phyloP scores from a whole-genome alignment of 768 basidiomycete genomes.

The Mycena capillaripes region DNA sequence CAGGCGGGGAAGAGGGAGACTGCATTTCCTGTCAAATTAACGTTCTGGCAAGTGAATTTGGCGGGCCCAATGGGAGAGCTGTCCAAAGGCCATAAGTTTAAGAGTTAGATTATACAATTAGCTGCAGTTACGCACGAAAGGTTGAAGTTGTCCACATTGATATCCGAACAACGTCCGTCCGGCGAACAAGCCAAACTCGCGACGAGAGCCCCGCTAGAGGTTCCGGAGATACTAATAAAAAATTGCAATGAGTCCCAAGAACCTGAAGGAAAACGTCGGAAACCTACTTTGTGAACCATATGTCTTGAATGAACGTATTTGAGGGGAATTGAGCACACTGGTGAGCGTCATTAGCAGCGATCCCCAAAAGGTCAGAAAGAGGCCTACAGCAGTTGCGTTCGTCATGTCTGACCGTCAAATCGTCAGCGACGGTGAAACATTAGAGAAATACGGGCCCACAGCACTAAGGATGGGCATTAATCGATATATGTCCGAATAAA shows the following conservation, averaged over 20 bases:
- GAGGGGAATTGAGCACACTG: constrained; percentile 66
- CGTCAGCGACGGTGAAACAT: not conserved
- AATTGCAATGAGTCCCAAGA: constrained; percentile 9
- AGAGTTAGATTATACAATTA: not conserved
- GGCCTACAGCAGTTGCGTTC: constrained; percentile 48
- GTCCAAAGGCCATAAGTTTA: not conserved
- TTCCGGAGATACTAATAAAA: constrained; percentile 64
- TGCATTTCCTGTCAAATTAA: constrained; percentile 60
- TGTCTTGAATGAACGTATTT: constrained; percentile 68
- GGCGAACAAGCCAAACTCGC: constrained; percentile 70
- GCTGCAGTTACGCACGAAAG: constrained; percentile 60
- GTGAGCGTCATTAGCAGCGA: not conserved
- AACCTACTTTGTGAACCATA: constrained; percentile 64
- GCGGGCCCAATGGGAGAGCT: constrained; percentile 57
- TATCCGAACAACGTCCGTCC: constrained; percentile 62
- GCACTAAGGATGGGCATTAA: not conserved
- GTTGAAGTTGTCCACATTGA: constrained; percentile 60
- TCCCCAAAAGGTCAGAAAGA: not conserved
- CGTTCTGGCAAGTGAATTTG: constrained; percentile 66
- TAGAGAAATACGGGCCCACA: not conserved
- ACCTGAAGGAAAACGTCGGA: not conserved
- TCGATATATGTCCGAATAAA: not conserved
- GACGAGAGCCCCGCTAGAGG: constrained; percentile 65
- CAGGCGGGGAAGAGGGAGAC: constrained; percentile 60
- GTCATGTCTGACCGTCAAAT: constrained; percentile 50